These are phyloP conservation scores for Pseudognaphalium luteoalbum DNA, from an alignment of 129 eudicot species.

Conservation along the genomic window DNA sequence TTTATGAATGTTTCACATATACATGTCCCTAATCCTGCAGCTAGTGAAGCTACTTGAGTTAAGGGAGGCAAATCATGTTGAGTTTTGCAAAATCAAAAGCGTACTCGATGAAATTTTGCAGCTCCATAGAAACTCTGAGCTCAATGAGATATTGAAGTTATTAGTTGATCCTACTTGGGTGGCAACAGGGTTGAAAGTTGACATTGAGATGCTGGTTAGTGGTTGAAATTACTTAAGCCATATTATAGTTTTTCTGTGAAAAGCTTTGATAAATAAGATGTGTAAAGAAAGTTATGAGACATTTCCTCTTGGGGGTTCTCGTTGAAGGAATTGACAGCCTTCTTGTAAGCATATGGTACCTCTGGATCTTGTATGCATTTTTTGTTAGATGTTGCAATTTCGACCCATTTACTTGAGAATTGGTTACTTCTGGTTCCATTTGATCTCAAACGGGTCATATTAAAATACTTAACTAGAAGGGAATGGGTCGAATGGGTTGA, in stretches of 20 bases:
- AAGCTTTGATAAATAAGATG: slow-evolving; percentile 11
- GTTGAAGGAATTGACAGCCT: slow-evolving; percentile 16
- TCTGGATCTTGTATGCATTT: slow-evolving; percentile 2
- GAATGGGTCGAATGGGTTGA: not conserved
- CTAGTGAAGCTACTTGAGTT: slow-evolving; percentile 94
- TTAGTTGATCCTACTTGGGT: slow-evolving; percentile 91
- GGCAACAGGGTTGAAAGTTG: slow-evolving; percentile 85
- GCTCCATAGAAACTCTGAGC: slow-evolving; percentile 63
- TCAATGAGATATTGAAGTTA: slow-evolving; percentile 57
- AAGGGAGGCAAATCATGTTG: slow-evolving; percentile 94
- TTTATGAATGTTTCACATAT: not conserved
- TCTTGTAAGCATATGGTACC: slow-evolving; percentile 15
- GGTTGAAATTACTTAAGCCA: not conserved
- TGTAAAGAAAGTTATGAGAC: slow-evolving; percentile 15
- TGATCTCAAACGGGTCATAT: not conserved
- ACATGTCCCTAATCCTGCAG: slow-evolving; percentile 44
- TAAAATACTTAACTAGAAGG: not conserved
- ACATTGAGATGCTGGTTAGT: slow-evolving; percentile 69
- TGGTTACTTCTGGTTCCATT: not conserved
- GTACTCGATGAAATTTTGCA: slow-evolving; percentile 76
- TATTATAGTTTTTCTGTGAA: not conserved
- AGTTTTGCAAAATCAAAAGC: slow-evolving; percentile 88
- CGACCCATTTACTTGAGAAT: not conserved
- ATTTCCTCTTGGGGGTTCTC: not conserved
- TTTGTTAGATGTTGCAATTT: not conserved